These are phyloP conservation scores for Filobasidium floriforme DNA, from an alignment of 768 basidiomycete genomes.

Conservation along the genomic window DNA sequence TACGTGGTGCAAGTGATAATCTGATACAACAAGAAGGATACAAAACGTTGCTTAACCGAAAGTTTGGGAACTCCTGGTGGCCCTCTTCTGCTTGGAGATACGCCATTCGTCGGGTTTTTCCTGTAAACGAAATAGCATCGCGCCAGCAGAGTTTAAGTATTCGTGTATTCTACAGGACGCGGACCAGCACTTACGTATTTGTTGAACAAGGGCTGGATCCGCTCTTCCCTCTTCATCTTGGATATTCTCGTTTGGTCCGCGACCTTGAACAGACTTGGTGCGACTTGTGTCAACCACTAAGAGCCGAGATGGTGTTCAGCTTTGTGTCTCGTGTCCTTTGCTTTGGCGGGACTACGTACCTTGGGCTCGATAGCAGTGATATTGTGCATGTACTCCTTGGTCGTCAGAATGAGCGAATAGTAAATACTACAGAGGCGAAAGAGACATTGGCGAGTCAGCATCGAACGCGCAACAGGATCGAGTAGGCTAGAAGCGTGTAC, in stretches of 20 bases:
- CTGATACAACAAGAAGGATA: neutral
- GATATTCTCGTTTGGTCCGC: constrained; percentile 97
- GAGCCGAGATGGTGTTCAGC: neutral
- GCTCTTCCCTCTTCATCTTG: constrained; percentile 88
- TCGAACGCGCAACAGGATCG: neutral
- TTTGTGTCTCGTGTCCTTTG: neutral
- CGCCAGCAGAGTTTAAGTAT: neutral
- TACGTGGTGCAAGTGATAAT: too few relatives aligned
- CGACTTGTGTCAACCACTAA: constrained; percentile 18
- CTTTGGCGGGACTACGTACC: constrained; percentile 69
- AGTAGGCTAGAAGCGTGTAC: neutral
- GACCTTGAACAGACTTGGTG: constrained; percentile 75
- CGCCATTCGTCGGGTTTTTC: constrained; percentile 59
- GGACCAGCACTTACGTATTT: constrained; percentile 49
- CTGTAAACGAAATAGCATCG: neutral
- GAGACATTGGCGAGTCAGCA: constrained; percentile 11
- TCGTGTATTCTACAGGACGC: neutral
- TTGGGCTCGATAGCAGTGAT: constrained; percentile 92
- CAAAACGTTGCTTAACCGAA: constrained; percentile 21
- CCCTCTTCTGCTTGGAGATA: constrained; percentile 41
- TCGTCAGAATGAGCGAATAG: constrained; percentile 91
- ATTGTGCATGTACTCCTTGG: constrained; percentile 52
- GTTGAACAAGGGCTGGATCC: constrained; percentile 92
- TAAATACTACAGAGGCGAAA: constrained; percentile 47
- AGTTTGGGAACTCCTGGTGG: constrained; percentile 41